Base-by-base conservation (phyloP, 176 grass and related monocot species). In the Rhynchospora tenuis region DNA sequence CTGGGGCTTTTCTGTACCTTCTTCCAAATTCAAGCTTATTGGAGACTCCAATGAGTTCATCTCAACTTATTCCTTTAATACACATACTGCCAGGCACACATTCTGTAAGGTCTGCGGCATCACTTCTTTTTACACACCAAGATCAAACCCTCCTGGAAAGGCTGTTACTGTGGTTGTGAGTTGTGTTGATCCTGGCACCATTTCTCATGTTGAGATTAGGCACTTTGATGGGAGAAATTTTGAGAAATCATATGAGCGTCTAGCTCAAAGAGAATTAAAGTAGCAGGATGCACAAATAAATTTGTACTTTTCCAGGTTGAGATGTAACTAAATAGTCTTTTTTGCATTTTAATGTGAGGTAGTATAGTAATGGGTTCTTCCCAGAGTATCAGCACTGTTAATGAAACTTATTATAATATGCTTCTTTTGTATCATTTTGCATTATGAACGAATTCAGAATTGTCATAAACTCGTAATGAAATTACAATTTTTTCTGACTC, bases 61-160 rank as follows among this genome's bases (percentile, higher is more conserved):
- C 23, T 87, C 95, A 79, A 84, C 87, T 17, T 98, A 98, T 85
- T 88, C 89, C 59, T 98, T 94, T 62, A 90, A 90, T 65, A 94
- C 95, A 44, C 90, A 90, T 84, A 93, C 87, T 12, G 92, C 90
- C 15, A 91, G 83, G 61, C 92, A 94, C 81, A 87, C 44, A n/a
- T 94, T 98, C 84, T 94, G 95, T 81, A 88, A 87, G 87, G 47
- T 88, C n/a, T 98, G 92, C 44, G 92, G 90, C 59, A 93, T 94
- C 86, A 90, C 90, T 80, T 98, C 95, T 3, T 98, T 93, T 88
- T 98, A 98, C 92, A 64, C 60, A 14, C 90, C 92, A 63, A 73
- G 92, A 79, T 91, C 86, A 24, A 90, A 88, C 75, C 90, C 89
- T 64, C 92, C 91, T 68, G 89, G 89, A 62, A 33, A 88, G 11